Percentiles rank a stretch among this genome's conserved stretches.
Evolutionary conservation across 2,329 filamentous ascomycete species (phyloP).

Genomic region (Cordyceps fumosorosea): DNA sequence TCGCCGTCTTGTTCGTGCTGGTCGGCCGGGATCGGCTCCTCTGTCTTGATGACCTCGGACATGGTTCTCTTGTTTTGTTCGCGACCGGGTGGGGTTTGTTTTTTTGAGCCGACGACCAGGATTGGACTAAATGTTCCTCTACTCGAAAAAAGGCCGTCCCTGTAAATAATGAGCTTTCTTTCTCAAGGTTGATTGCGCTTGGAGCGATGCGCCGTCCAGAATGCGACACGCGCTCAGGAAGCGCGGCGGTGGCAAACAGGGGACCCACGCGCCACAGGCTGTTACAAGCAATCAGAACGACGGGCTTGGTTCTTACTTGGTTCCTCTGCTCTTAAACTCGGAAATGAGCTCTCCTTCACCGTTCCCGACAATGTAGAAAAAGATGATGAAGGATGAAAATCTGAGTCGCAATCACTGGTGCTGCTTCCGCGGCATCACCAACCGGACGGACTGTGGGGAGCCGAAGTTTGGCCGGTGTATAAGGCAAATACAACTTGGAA

Average conservation of each 20-base stretch:
- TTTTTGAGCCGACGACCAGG: neutral
- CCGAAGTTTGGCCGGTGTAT: slow-evolving; percentile 13
- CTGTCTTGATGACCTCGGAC: slow-evolving; percentile 12
- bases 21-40: slow-evolving; percentile 12
- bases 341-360: slow-evolving; percentile 1
- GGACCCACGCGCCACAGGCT: neutral
- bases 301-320: neutral
- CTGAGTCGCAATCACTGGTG: neutral
- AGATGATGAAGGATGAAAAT: slow-evolving; percentile 5
- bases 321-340: slow-evolving; percentile 1
- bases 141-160: neutral
- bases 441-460: neutral
- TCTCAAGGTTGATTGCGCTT: neutral
- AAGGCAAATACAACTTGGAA: too few relatives aligned
- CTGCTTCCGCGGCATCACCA: neutral
- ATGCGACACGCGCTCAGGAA: slow-evolving; percentile 4
- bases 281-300: neutral
- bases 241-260: neutral
- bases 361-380: slow-evolving; percentile 1
- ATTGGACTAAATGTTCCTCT: neutral
- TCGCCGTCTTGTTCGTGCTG: slow-evolving; percentile 11
- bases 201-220: neutral
- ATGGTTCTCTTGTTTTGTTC: neutral
- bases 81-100: neutral
- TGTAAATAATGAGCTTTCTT: neutral